These are phyloP conservation scores for Stephanodiscus triporus DNA, from an alignment of 108 stramenopile genomes.

Conservation along the genomic window DNA sequence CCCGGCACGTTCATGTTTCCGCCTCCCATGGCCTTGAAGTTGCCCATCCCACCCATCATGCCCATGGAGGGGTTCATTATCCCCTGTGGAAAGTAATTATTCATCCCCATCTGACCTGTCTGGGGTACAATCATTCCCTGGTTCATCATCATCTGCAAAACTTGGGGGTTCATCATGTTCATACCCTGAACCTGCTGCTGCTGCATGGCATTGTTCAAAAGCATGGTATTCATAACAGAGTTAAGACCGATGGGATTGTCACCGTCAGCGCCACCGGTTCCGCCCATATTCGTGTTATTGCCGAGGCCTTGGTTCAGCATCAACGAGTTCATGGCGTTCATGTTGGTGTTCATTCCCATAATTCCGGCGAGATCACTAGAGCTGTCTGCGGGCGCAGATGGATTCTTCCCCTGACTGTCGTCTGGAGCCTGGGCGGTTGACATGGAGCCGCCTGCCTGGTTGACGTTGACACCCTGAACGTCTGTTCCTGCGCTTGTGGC, in stretches of 20 bases:
- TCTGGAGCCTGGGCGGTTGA: neutral
- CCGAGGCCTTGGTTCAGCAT: too few relatives aligned
- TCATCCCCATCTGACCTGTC: conserved; percentile 8
- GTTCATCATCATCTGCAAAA: too few relatives aligned
- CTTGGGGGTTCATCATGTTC: neutral
- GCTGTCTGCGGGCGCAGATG: too few relatives aligned
- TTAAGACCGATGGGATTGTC: too few relatives aligned
- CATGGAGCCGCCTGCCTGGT: neutral
- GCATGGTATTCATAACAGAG: neutral
- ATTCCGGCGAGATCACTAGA: too few relatives aligned
- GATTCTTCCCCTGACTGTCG: neutral
- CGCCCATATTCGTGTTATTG: conserved; percentile 1
- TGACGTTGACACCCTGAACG: neutral
- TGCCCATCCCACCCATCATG: conserved; percentile 10
- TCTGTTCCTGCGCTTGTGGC: too few relatives aligned
- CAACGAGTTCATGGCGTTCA: too few relatives aligned
- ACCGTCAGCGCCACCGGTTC: neutral
- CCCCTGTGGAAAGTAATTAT: conserved; percentile 1
- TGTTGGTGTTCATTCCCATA: too few relatives aligned
- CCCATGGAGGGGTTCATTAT: conserved; percentile 2
- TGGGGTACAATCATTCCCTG: neutral
- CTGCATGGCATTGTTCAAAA: neutral
- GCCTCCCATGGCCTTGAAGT: conserved; percentile 1
- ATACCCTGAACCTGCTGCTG: neutral
- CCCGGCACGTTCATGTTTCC: neutral